A percentile compares a stretch with the other conserved stretches of the same genome.
Conservation (phyloP, 164 flowering plant species). For the Magnolia changhungtana region DNA sequence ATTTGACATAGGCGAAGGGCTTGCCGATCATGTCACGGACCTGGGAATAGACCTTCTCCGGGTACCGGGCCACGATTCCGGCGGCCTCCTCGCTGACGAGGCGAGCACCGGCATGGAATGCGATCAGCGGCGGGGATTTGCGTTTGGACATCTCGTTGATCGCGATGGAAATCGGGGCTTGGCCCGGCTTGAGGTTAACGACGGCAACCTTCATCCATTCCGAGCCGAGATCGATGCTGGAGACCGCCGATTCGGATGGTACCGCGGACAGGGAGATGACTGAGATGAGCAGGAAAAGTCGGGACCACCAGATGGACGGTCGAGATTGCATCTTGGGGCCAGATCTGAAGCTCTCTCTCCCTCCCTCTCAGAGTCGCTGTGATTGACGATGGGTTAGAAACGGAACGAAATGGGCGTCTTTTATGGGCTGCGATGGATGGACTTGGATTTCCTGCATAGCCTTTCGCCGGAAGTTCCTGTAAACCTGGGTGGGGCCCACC, state of each 20-base stretch:
- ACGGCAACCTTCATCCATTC: slow-evolving; percentile 95
- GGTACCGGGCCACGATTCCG: slow-evolving; percentile 74
- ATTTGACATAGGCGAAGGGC: slow-evolving; percentile 39
- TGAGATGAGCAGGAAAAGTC: background rate
- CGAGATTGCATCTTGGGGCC: slow-evolving; percentile 1
- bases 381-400: no score
- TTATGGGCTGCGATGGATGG: no score
- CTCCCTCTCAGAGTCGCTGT: background rate
- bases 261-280: slow-evolving; percentile 19
- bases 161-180: slow-evolving; percentile 79
- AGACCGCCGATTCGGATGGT: slow-evolving; percentile 65
- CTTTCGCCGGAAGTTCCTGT: no score
- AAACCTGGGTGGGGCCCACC: no score
- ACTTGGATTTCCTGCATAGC: no score
- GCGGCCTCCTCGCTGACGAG: slow-evolving; percentile 85
- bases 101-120: slow-evolving; percentile 62
- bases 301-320: background rate
- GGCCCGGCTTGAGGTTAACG: slow-evolving; percentile 88
- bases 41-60: slow-evolving; percentile 68
- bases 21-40: slow-evolving; percentile 64
- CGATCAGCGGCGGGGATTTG: slow-evolving; percentile 78
- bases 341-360: background rate
- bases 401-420: no score
- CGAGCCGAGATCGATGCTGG: slow-evolving; percentile 92
- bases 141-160: slow-evolving; percentile 99